Conservation (phyloP, 192 early-diverging fungal genomes). For the Cetraspora pellucida region DNA sequence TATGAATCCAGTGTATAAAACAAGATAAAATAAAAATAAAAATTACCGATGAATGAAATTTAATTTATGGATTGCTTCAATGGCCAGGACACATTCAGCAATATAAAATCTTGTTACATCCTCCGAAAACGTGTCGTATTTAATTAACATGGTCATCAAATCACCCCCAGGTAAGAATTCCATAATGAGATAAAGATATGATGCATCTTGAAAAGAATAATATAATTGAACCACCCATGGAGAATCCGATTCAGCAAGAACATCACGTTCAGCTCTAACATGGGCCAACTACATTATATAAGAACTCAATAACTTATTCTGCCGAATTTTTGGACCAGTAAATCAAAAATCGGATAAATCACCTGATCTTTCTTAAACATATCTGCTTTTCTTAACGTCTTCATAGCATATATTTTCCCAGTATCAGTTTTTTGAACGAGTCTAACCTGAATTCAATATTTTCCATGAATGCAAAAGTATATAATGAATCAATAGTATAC, state of each 20-base stretch:
- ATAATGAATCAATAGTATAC: background rate
- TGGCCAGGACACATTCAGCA: constrained; percentile 92
- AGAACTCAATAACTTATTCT: constrained; percentile 10
- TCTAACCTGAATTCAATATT: constrained; percentile 64
- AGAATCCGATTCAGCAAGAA: constrained; percentile 94
- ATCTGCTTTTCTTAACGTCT: constrained; percentile 92
- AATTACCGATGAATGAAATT: constrained; percentile 91
- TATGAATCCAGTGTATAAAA: no score
- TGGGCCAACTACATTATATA: constrained; percentile 75
- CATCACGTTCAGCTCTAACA: constrained; percentile 98
- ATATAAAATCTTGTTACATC: constrained; percentile 99
- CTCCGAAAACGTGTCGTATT: constrained; percentile 96
- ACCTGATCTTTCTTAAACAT: constrained; percentile 99
- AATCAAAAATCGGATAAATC: constrained; percentile 14
- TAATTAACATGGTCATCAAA: constrained; percentile 99
- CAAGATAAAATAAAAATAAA: no score
- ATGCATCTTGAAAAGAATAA: constrained; percentile 96
- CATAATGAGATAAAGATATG: constrained; percentile 98
- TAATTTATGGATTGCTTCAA: constrained; percentile 90
- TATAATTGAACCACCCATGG: constrained; percentile 98
- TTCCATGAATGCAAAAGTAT: background rate
- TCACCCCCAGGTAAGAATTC: constrained; percentile 99
- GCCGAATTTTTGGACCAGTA: background rate
- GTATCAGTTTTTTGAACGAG: constrained; percentile 95
- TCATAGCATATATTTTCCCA: constrained; percentile 99